phyloP scores from a whole-genome alignment of 768 basidiomycete genomes.

The Tulasnella calospora region DNA sequence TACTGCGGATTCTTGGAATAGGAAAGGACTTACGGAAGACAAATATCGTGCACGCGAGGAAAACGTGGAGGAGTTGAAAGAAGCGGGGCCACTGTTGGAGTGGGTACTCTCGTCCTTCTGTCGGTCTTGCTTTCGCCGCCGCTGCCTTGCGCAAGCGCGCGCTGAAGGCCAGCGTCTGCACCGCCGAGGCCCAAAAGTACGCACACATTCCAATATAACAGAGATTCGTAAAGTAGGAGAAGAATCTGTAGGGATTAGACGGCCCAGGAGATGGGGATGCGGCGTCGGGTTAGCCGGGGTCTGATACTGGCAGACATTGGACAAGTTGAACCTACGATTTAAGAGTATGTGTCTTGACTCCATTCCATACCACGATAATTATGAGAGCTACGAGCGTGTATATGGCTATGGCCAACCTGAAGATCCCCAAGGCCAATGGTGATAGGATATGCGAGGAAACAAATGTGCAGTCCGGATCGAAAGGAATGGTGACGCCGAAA shows the following conservation, averaged over 20 bases:
- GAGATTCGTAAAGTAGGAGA: conserved; percentile 62
- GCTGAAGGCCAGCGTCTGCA: conserved; percentile 50
- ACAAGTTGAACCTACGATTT: conserved; percentile 34
- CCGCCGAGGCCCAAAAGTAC: conserved; percentile 56
- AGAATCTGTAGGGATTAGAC: conserved; percentile 41
- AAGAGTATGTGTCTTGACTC: conserved; percentile 35
- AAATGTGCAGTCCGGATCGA: conserved; percentile 41
- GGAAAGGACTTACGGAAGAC: conserved; percentile 51
- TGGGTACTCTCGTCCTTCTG: conserved; percentile 40
- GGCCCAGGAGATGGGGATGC: background rate
- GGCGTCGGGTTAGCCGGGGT: background rate
- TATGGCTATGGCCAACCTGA: conserved; percentile 48
- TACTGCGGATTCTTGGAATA: background rate
- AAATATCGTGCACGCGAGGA: conserved; percentile 48
- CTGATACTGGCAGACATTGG: background rate
- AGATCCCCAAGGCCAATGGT: conserved; percentile 42
- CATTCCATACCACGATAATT: conserved; percentile 41
- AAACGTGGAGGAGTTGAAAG: conserved; percentile 54
- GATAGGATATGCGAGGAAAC: conserved; percentile 52
- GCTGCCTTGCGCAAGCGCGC: conserved; percentile 25
- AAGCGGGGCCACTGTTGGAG: conserved; percentile 55
- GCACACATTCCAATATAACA: conserved; percentile 57
- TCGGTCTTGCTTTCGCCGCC: conserved; percentile 32
- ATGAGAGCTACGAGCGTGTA: conserved; percentile 47
- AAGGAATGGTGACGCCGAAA: conserved; percentile 41